Evolutionary conservation across 106 monocot species (phyloP), one percentile per base, ranked within the genome.

Genomic region (Dendrobium chrysotoxum): DNA sequence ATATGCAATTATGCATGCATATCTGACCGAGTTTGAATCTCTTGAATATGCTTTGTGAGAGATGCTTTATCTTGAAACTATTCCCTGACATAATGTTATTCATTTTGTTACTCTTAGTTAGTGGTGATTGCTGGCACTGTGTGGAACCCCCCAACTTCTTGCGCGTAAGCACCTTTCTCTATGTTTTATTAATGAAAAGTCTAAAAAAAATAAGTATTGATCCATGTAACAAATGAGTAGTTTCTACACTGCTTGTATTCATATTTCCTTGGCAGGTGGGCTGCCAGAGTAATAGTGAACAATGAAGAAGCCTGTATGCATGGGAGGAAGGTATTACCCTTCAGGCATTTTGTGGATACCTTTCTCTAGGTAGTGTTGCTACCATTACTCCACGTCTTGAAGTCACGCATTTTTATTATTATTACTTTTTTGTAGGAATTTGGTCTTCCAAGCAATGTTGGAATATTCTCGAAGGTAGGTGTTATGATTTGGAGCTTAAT

Each of bases 81-180:
- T 57, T 20, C 18, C 5, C 38, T 73, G 78, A 75, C 17, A 35
- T 40, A 64, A 10, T 61, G 31, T 65, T 72, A 31, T 82, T 28
- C 40, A 18, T 61, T 28, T 28, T 28, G 80, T 55, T 78, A 16
- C 77, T 81, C 82, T 58, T 80, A 98, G 97, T 91, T 98, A 10
- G 97, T 98, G 82, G 89, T 94, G 35, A 91, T 98, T 80, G 86
- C 97, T 30, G 97, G 97, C 80, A 94, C 90, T 76, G 92, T 95
- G 20, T 98, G 97, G 94, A 98, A 92, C 80, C 94, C 92, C 2
- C 97, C 97, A 17, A 93, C 91, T 81, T 98, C 98, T 74, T 99
- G 98, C 86, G 98, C 95, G 98, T 99, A 84, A 85, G 83, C 72
- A 67, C 26, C 26, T 4, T 45, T 75, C 8, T 40, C 8, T 11